A percentile compares a stretch with the other conserved stretches of the same genome.
phyloP scores from a whole-genome alignment of 2,329 filamentous ascomycete genomes.

The Didymella arachidicola region DNA sequence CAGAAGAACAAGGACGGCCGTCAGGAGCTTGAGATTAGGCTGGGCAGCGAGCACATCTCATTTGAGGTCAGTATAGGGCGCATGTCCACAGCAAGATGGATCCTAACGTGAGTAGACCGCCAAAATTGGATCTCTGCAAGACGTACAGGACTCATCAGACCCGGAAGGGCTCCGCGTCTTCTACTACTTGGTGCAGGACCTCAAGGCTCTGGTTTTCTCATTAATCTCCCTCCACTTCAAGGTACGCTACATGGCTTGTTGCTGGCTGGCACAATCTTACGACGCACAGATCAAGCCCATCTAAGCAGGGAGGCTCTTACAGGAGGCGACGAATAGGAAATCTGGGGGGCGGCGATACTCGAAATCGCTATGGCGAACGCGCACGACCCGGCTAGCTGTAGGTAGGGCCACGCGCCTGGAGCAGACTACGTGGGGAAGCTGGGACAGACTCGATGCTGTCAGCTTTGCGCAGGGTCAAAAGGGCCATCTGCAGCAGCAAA shows the following conservation, averaged over 20 bases:
- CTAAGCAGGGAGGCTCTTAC: constrained; percentile 44
- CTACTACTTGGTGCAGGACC: constrained; percentile 97
- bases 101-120: constrained; percentile 72
- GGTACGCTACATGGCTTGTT: constrained; percentile 53
- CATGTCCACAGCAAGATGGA: background rate
- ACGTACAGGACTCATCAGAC: constrained; percentile 94
- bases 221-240: constrained; percentile 98
- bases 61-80: constrained; percentile 75
- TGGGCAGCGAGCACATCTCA: constrained; percentile 95
- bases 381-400: constrained; percentile 5
- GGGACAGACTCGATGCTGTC: constrained; percentile 2
- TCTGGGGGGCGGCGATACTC: constrained; percentile 21
- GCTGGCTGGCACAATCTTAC: constrained; percentile 16
- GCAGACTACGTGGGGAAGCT: constrained; percentile 2
- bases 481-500: constrained; percentile 3
- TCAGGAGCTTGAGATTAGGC: constrained; percentile 92
- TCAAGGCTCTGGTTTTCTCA: constrained; percentile 96
- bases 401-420: constrained; percentile 18
- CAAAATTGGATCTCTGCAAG: constrained; percentile 95
- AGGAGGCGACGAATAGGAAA: constrained; percentile 17
- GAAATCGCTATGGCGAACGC: constrained; percentile 18
- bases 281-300: constrained; percentile 72
- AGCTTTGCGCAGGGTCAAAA: constrained; percentile 4
- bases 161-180: constrained; percentile 96
- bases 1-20: constrained; percentile 99